Percentiles rank a stretch among this genome's conserved stretches.
Conservation (phyloP, 139 green algal species). For the Tetradesmus obliquus region DNA sequence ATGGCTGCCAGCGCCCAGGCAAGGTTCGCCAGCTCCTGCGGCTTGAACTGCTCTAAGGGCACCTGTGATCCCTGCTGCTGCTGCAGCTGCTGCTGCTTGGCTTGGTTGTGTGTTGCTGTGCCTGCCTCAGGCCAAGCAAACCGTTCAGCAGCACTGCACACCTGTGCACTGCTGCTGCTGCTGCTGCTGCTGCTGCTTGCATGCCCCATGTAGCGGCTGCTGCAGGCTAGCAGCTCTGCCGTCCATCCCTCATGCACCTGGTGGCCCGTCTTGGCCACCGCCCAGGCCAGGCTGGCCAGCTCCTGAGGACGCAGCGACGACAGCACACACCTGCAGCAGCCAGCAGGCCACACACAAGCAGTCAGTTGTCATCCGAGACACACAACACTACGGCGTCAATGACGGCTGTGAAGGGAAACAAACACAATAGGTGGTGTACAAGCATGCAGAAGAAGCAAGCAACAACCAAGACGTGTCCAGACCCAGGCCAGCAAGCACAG, state of each 20-base stretch:
- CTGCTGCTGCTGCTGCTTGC: constrained; percentile 12
- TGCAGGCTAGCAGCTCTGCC: not conserved
- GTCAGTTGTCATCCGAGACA: not conserved
- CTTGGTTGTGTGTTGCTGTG: not conserved
- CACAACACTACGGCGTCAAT: too few relatives aligned
- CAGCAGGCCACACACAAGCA: not conserved
- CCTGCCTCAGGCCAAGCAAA: not conserved
- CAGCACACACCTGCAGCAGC: not conserved
- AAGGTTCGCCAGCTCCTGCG: constrained; percentile 20
- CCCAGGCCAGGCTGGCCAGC: constrained; percentile 20
- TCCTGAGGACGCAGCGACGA: constrained; percentile 4
- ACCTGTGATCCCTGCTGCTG: not conserved
- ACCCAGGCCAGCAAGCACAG: not conserved
- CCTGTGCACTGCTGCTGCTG: constrained; percentile 6
- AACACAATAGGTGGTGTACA: too few relatives aligned
- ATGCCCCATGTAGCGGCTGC: not conserved
- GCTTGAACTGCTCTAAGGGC: not conserved
- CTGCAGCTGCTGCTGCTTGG: not conserved
- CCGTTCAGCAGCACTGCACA: not conserved
- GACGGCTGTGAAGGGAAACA: too few relatives aligned
- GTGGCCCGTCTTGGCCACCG: constrained; percentile 27
- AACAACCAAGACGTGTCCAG: too few relatives aligned
- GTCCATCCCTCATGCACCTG: constrained; percentile 27
- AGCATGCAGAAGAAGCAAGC: too few relatives aligned
- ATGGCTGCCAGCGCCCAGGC: constrained; percentile 26